Evolutionary conservation across 2,329 filamentous ascomycete genomes (phyloP).

Genomic region (Huntiella decipiens): DNA sequence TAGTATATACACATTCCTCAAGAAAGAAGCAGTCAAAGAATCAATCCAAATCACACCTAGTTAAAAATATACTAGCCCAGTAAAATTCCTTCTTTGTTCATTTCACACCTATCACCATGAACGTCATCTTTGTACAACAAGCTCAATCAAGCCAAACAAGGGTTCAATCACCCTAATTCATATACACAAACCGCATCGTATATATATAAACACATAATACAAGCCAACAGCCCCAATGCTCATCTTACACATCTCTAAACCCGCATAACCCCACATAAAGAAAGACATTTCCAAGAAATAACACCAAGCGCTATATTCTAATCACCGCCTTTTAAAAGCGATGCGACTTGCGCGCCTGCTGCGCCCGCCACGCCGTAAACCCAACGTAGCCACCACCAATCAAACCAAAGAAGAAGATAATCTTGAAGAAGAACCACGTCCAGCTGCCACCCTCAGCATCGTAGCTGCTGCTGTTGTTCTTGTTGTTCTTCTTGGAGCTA

Average conservation of each 20-base stretch:
- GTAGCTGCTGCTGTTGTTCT: constrained; percentile 14
- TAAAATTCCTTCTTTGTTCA: no score
- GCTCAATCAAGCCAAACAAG: background rate
- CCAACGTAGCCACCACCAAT: constrained; percentile 64
- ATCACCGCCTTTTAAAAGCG: constrained; percentile 25
- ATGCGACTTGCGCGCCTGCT: constrained; percentile 34
- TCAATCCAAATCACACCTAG: no score
- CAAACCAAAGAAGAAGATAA: constrained; percentile 53
- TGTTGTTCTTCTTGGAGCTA: constrained; percentile 18
- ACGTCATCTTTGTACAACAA: no score
- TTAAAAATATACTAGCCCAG: no score
- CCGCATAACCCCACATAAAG: background rate
- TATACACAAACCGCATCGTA: background rate
- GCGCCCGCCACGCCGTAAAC: constrained; percentile 63
- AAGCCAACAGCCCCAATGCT: background rate
- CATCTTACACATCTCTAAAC: no score
- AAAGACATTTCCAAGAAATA: background rate
- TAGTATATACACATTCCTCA: no score
- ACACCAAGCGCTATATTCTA: background rate
- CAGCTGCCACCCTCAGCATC: constrained; percentile 28
- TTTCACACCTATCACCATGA: no score
- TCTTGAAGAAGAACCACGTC: constrained; percentile 57
- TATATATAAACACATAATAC: background rate
- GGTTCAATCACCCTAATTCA: background rate
- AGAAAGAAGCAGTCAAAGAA: no score